Evolutionary conservation across 2,329 filamentous ascomycete species (phyloP).

Genomic region (Fusarium lateritium): DNA sequence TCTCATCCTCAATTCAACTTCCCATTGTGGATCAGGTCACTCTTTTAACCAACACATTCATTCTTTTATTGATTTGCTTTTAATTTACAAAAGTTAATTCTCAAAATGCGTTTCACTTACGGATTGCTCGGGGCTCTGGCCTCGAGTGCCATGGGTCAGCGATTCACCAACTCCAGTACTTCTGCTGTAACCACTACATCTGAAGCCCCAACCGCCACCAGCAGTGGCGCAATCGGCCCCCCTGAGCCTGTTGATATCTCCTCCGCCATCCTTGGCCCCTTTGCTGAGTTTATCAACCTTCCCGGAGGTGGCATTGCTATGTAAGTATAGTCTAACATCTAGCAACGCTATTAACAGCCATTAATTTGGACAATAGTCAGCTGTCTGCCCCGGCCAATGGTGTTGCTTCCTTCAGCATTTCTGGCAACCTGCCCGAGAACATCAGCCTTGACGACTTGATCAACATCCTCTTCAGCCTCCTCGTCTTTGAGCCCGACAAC

Average conservation of each 20-base stretch:
- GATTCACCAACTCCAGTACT: conserved; percentile 36
- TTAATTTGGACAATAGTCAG: background rate
- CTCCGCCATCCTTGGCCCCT: background rate
- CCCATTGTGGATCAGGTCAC: conserved; percentile 40
- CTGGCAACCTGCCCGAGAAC: accelerated
- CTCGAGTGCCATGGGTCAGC: conserved; percentile 32
- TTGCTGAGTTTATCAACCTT: background rate
- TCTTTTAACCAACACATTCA: conserved; percentile 37
- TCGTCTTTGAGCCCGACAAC: background rate
- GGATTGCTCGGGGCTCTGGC: conserved; percentile 30
- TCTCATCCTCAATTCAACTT: conserved; percentile 39
- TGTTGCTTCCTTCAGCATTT: conserved; percentile 3
- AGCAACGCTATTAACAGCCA: accelerated
- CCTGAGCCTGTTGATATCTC: conserved; percentile 1
- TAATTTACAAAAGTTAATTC: conserved; percentile 13
- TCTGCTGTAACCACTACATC: conserved; percentile 5
- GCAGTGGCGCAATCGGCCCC: accelerated
- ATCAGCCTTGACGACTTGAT: background rate
- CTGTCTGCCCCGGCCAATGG: background rate
- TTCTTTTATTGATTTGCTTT: conserved; percentile 19
- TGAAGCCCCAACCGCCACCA: background rate
- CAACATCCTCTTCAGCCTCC: background rate
- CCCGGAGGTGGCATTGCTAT: conserved; percentile 1
- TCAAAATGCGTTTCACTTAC: conserved; percentile 33
- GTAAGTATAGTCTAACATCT: background rate